These are phyloP conservation scores for Byssothecium circinans DNA, from an alignment of 2,329 filamentous ascomycete species.

Conservation along the genomic window DNA sequence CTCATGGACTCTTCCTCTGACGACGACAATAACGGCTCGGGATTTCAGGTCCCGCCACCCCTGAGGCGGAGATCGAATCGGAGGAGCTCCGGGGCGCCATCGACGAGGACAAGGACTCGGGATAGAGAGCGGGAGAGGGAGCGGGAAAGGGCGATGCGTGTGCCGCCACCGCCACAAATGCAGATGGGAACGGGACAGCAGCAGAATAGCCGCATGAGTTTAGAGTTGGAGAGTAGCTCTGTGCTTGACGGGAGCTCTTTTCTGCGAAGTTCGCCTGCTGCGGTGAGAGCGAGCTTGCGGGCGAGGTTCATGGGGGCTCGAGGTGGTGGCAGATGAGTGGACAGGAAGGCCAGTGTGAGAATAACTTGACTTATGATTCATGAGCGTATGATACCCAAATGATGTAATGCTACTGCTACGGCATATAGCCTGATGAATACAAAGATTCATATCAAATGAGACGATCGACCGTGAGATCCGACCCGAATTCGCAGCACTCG, in stretches of 20 bases:
- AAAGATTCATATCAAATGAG: too few relatives aligned
- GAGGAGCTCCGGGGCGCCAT: conserved; percentile 19
- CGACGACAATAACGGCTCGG: conserved; percentile 20
- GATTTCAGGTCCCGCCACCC: conserved; percentile 19
- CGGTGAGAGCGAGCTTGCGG: conserved; percentile 31
- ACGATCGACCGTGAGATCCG: too few relatives aligned
- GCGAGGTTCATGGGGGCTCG: conserved; percentile 30
- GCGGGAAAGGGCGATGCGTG: conserved; percentile 2
- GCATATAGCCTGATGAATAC: too few relatives aligned
- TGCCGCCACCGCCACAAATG: neutral
- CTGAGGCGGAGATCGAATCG: conserved; percentile 22
- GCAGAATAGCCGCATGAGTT: conserved; percentile 26
- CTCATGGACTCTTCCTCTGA: conserved; percentile 45
- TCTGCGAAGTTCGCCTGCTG: conserved; percentile 37
- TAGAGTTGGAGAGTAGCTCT: conserved; percentile 40
- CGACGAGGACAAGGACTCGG: conserved; percentile 17
- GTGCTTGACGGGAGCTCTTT: conserved; percentile 43
- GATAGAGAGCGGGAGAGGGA: conserved; percentile 7
- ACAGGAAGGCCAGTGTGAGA: conserved; percentile 2
- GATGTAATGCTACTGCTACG: neutral
- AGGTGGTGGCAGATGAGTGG: conserved; percentile 8
- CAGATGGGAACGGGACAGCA: neutral
- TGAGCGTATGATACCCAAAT: neutral
- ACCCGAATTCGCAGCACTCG: too few relatives aligned
- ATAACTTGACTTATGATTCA: neutral